Base-by-base conservation (phyloP, 2,329 filamentous ascomycete species). In the Mollisia scopiformis region DNA sequence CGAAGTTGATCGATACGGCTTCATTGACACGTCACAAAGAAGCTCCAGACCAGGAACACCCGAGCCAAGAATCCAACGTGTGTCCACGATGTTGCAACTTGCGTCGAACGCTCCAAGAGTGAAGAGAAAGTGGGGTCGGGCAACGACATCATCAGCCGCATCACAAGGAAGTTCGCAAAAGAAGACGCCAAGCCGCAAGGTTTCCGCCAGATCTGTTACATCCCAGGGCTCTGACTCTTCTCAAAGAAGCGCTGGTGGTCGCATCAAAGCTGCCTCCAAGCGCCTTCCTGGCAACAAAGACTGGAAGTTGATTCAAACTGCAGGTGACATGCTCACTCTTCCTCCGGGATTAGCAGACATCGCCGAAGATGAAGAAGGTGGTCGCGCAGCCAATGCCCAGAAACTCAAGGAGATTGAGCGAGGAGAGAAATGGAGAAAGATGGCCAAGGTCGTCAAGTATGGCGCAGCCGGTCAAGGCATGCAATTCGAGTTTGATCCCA, bases 401-500 rank as follows among this genome's bases (percentile, higher is more conserved):
- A 88, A 87, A 72, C 81, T 81, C 61, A 89, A 88, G 70, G 87
- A 90, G 72, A 82, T 79, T 73, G 79, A 83, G 64, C 80, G 87
- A 10, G 80, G 86, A 2, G 86, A 89, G 69, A 90, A 90, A 69
- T 89, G 86, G 86, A 80, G 84, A 56, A 86, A 80, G 69, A 89
- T 89, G 86, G 86, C 86, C 61, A 86, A 81, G 68, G 76, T 85
- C 23, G 73, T 82, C 62, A 83, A 78, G 53, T 77, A 75, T n/a
- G 81, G 80, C 39, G 77, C 68, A 46, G 78, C 82, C 59, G 81
- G 81, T 35, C 79, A 84, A 72, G 86, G 85, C 52, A 87, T 86
- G 77, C 77, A 86, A 63, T 88, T 86, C 70, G 90, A 93, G 57
- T 98, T 98, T 73, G 93, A 97, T 75, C 84, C 85, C 37, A 87